Evolutionary conservation across 2,329 filamentous ascomycete genomes (phyloP), one percentile per base, ranked within the genome.

Genomic region (Diaporthe nobilis): DNA sequence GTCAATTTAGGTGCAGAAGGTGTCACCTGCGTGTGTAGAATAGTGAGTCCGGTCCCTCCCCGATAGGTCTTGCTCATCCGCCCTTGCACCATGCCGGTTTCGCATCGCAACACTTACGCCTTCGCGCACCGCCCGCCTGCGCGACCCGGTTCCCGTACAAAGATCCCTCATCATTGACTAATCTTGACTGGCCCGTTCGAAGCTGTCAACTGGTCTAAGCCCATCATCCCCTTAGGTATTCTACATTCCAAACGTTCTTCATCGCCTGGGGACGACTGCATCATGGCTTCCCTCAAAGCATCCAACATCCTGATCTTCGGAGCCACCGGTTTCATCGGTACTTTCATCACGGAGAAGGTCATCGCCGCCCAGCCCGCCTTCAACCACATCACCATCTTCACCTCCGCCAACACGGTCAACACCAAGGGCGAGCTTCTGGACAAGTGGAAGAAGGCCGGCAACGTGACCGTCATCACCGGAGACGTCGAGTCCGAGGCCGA

Each of bases 391-490:
- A 78, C 82, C 53, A 80, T 87, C 58, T 86, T 87, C 78, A 83
- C 82, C 0, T 92, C 90, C 8, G 79, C 85, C 13, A 83, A 83
- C 65, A 90, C 89, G 0, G 83, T 86, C n/a, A 80, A 86, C 65
- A 85, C 83, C 13, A 93, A 93, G 78, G 77, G 83, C 2, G 81
- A 85, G 1, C 82, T 87, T 44, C 85, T 93, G 15, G 63, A 79
- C 3, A 75, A 78, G 51, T 85, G 83, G 83, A 85, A 88, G 44
- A 80, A 82, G 1, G 82, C 88, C 63, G 85, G 88, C 75, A 88
- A 88, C 2, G 86, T 91, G 10, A 85, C 89, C 13, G 84, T 93
- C 8, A 84, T 92, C 28, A 84, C 89, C 0, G 92, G 91, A 31
- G 86, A 92, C 79, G 79, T 92, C 8, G 85, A 84, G 2, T 88